A percentile compares a stretch with the other conserved stretches of the same genome.
phyloP scores from a whole-genome alignment of 2,329 filamentous ascomycete genomes.

The Pseudocercospora crystallina region DNA sequence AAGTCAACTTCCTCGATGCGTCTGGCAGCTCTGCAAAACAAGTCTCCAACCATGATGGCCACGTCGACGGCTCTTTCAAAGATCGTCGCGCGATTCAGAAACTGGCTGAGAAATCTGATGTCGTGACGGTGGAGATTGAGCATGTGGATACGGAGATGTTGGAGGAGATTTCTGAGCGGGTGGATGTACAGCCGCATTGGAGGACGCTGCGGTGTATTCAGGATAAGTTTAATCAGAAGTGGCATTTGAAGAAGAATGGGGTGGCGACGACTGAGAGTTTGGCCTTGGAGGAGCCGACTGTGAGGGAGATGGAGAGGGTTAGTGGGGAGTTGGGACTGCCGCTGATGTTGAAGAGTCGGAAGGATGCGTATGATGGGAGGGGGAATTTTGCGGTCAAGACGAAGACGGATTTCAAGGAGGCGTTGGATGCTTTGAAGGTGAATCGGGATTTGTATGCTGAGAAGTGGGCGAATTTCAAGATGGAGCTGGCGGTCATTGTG shows the following conservation, averaged over 20 bases:
- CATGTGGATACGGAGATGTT: conserved; percentile 89
- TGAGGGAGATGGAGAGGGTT: conserved; percentile 62
- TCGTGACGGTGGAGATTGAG: conserved; percentile 92
- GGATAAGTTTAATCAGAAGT: conserved; percentile 90
- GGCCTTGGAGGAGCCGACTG: conserved; percentile 60
- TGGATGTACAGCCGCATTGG: conserved; percentile 74
- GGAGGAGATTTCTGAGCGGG: conserved; percentile 73
- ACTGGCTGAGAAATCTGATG: conserved; percentile 73
- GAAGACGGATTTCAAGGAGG: conserved; percentile 61
- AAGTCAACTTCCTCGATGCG: conserved; percentile 76
- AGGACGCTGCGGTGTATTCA: conserved; percentile 84
- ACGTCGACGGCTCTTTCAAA: conserved; percentile 86
- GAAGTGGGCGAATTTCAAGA: conserved; percentile 80
- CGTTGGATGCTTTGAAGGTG: conserved; percentile 65
- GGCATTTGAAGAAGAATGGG: conserved; percentile 66
- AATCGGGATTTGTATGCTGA: conserved; percentile 78
- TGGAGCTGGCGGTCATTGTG: conserved; percentile 92
- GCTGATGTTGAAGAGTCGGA: conserved; percentile 89
- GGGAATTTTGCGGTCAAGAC: conserved; percentile 67
- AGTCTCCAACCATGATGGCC: conserved; percentile 70
- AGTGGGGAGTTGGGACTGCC: conserved; percentile 71
- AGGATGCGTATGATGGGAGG: conserved; percentile 88
- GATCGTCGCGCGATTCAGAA: conserved; percentile 74
- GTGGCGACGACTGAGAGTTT: conserved; percentile 73
- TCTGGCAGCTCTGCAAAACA: conserved; percentile 80